These are phyloP conservation scores for Trichomonas tenax DNA, from an alignment of 208 protist genomes.

Conservation along the genomic window DNA sequence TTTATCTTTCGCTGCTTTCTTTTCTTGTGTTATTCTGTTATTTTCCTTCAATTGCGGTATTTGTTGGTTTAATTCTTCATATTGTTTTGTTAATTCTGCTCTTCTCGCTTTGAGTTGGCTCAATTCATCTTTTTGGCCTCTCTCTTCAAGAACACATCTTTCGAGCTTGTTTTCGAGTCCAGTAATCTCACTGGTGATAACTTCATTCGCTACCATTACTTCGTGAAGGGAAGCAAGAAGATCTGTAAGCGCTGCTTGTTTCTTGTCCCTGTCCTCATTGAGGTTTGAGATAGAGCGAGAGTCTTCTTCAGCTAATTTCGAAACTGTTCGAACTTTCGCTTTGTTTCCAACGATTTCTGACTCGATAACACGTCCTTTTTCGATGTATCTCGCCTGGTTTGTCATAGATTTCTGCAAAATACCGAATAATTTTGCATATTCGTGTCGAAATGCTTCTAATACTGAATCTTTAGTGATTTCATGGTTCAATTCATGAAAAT, in stretches of 20 bases:
- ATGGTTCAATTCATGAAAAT: slow-evolving; percentile 16
- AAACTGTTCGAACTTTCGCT: not conserved
- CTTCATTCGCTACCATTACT: not conserved
- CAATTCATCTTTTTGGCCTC: not conserved
- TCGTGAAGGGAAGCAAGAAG: not conserved
- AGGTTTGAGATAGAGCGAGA: not conserved
- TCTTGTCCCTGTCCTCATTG: not conserved
- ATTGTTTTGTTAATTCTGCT: not conserved
- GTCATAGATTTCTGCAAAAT: slow-evolving; percentile 18
- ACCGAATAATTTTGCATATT: slow-evolving; percentile 15
- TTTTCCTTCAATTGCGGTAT: not conserved
- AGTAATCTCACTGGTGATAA: not conserved
- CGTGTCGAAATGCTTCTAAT: not conserved
- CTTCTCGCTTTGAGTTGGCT: not conserved
- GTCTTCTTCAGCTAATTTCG: not conserved
- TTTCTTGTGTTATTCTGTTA: not conserved
- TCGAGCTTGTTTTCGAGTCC: not conserved
- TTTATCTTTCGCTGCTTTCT: not conserved
- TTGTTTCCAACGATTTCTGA: slow-evolving; percentile 15
- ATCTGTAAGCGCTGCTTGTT: not conserved
- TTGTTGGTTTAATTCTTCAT: not conserved
- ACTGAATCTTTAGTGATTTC: not conserved
- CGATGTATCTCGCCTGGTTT: not conserved
- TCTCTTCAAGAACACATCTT: not conserved
- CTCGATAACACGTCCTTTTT: not conserved